Conservation (phyloP, 2,329 filamentous ascomycete species). For the Talaromyces funiculosus region DNA sequence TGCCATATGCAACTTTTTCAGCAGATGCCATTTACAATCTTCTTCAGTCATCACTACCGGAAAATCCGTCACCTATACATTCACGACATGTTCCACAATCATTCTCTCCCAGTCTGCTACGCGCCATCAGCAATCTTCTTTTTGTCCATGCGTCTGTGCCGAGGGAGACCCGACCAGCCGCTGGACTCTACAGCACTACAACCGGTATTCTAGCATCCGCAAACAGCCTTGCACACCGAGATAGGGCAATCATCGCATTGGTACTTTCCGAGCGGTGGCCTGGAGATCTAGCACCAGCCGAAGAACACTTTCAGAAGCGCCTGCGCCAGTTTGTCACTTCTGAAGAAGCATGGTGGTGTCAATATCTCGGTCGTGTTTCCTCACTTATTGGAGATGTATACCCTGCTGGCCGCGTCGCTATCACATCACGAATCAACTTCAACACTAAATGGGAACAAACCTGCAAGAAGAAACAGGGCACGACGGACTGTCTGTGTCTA, state of each 20-base stretch:
- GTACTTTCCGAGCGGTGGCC: slow-evolving; percentile 71
- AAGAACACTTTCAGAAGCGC: slow-evolving; percentile 50
- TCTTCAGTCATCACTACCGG: slow-evolving; percentile 46
- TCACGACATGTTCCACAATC: slow-evolving; percentile 31
- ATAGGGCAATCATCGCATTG: slow-evolving; percentile 65
- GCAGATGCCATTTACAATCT: slow-evolving; percentile 44
- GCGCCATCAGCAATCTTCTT: slow-evolving; percentile 56
- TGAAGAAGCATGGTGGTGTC: slow-evolving; percentile 59
- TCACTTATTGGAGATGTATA: slow-evolving; percentile 55
- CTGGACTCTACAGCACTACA: slow-evolving; percentile 67
- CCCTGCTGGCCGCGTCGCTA: slow-evolving; percentile 49
- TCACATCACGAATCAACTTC: slow-evolving; percentile 35
- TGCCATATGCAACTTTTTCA: slow-evolving; percentile 47
- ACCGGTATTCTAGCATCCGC: slow-evolving; percentile 60
- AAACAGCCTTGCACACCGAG: slow-evolving; percentile 68
- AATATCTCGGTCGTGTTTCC: slow-evolving; percentile 58
- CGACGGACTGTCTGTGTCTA: slow-evolving; percentile 41
- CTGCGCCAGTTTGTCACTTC: slow-evolving; percentile 51
- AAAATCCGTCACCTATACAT: slow-evolving; percentile 15
- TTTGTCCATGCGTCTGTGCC: slow-evolving; percentile 49
- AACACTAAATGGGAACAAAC: slow-evolving; percentile 39
- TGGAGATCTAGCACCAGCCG: slow-evolving; percentile 55
- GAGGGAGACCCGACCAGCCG: slow-evolving; percentile 56
- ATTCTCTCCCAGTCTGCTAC: slow-evolving; percentile 46
- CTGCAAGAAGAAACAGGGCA: slow-evolving; percentile 35